A percentile compares a stretch with the other conserved stretches of the same genome.
phyloP scores from a whole-genome alignment of 2,329 filamentous ascomycete genomes.

The Apiospora aurea region DNA sequence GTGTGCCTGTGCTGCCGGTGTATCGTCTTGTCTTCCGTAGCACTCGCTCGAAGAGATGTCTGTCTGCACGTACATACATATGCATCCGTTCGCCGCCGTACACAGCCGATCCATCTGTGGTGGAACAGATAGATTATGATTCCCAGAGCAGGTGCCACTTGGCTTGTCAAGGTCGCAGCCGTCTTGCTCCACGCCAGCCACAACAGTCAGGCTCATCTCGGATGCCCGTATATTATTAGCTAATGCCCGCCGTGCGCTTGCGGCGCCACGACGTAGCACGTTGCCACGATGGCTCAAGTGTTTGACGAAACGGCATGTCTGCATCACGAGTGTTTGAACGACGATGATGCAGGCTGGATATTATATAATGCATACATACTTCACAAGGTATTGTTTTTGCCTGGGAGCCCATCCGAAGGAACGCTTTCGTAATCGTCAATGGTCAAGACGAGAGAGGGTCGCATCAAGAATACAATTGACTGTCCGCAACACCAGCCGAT shows the following conservation, averaged over 20 bases:
- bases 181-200: slow-evolving; percentile 23
- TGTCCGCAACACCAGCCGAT: slow-evolving; percentile 5
- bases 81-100: slow-evolving; percentile 21
- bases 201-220: slow-evolving; percentile 14
- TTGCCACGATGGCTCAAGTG: background rate
- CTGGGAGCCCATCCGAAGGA: background rate
- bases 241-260: slow-evolving; percentile 7
- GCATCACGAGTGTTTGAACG: background rate
- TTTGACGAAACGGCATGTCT: slow-evolving; percentile 3
- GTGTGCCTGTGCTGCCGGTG: slow-evolving; percentile 1
- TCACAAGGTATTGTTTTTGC: background rate
- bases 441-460: background rate
- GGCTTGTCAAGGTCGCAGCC: slow-evolving; percentile 24
- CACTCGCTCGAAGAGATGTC: slow-evolving; percentile 14
- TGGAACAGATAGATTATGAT: slow-evolving; percentile 25
- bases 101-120: slow-evolving; percentile 24
- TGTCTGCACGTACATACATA: slow-evolving; percentile 20
- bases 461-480: background rate
- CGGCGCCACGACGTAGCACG: slow-evolving; percentile 22
- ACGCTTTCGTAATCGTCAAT: background rate
- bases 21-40: slow-evolving; percentile 20
- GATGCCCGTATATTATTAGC: slow-evolving; percentile 13
- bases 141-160: slow-evolving; percentile 23
- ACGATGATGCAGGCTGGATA: background rate
- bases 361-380: background rate